Base-by-base conservation (phyloP, 768 basidiomycete genomes). In the Amanita rubescens region DNA sequence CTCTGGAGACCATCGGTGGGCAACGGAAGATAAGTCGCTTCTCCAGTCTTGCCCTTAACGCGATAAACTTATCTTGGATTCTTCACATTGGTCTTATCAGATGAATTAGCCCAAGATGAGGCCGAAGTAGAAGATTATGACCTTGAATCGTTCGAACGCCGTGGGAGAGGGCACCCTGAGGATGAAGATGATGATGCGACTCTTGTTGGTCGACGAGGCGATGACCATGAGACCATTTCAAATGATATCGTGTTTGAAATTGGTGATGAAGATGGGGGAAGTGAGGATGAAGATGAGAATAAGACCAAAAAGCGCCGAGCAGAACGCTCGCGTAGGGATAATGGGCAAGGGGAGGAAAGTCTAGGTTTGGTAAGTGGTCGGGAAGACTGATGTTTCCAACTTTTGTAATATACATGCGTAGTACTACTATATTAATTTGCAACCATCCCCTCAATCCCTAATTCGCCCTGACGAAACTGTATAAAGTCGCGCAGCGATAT, bases 81-180 rank as follows among this genome's bases (percentile, higher is more conserved):
- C 60, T 76, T 63, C 59, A 89, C 87, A 66, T 82, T 99, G 57
- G 84, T 92, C 33, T 94, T 97, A 87, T 94, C 91, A 22, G 94
- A 97, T 58, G 96, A 99, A 71, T 70, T 98, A 49, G 92, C 96
- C 22, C 93, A 94, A 70, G 87, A 94, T 62, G 92, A 94, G 63
- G 85, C 87, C 61, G 94, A 94, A 59, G 94, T 91, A 0, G 90
- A 96, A 64, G 87, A 94, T 63, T 94, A 92, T 61, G 92, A 94
- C 62, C 74, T 91, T 24, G 92, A 93, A 60, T 74, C 86, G 12
- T 72, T 94, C 51, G 79, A 84, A 59, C 70, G 62, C 49, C 82
- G 84, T 32, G 74, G 75, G 1, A 66, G 71, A 30, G 67, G 69
- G 12, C 72, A 75, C 27, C 78, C 78, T 25, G 83, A 85, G 3